Evolutionary conservation across 169 alveolate genomes (phyloP).

Genomic region (Toxoplasma gondii): DNA sequence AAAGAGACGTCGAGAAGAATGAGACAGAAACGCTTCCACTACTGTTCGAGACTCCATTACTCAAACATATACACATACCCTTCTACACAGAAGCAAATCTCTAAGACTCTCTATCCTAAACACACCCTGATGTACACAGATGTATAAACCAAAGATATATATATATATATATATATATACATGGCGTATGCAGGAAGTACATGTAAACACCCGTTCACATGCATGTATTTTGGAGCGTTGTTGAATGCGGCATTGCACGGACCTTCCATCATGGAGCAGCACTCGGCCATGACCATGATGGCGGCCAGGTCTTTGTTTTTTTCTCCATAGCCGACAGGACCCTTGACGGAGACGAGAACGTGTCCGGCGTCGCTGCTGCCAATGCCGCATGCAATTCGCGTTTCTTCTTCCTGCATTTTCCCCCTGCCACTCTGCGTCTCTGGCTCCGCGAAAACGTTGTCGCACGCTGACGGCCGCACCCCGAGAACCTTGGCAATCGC

Average conservation of each 20-base stretch:
- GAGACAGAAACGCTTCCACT: too few relatives aligned
- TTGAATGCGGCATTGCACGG: not conserved
- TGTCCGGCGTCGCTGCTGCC: conserved; percentile 43
- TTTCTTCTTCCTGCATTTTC: not conserved
- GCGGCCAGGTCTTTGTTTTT: not conserved
- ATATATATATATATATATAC: not conserved
- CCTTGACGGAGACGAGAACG: not conserved
- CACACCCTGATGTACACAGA: not conserved
- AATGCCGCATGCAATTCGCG: not conserved
- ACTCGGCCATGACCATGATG: conserved; percentile 10
- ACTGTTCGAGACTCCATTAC: too few relatives aligned
- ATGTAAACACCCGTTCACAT: not conserved
- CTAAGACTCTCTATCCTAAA: not conserved
- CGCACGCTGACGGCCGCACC: not conserved
- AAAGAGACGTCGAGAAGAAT: too few relatives aligned
- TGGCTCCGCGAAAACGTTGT: not conserved
- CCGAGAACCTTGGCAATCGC: not conserved
- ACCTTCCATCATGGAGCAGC: conserved; percentile 55
- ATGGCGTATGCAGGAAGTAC: not conserved
- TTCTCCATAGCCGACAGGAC: not conserved
- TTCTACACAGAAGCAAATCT: not conserved
- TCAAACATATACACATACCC: not conserved
- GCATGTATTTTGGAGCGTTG: not conserved
- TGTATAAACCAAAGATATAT: not conserved
- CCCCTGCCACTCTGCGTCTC: not conserved